Evolutionary conservation across 805 yeast species (phyloP).

Genomic region (Candida odintsovae): DNA sequence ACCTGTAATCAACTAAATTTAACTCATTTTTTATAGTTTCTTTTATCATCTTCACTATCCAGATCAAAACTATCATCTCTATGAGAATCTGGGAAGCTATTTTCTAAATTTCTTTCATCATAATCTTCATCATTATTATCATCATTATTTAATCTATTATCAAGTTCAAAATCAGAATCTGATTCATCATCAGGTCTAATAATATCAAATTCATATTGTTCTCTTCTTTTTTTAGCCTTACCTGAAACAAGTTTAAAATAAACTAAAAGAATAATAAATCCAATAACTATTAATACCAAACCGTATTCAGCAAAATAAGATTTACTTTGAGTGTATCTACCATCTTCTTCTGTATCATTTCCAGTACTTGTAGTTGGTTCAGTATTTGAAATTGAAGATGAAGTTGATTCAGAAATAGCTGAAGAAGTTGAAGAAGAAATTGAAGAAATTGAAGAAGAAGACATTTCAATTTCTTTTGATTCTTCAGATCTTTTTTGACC

Average conservation of each 20-base stretch:
- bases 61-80: constrained; percentile 19
- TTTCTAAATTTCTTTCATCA: constrained; percentile 2
- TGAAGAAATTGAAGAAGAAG: constrained; percentile 9
- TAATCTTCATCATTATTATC: background rate
- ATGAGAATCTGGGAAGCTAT: constrained; percentile 8
- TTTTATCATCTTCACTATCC: constrained; percentile 15
- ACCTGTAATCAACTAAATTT: background rate
- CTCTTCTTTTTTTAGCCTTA: constrained; percentile 35
- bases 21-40: background rate
- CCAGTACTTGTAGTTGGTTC: constrained; percentile 12
- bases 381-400: constrained; percentile 5
- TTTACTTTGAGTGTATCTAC: constrained; percentile 30
- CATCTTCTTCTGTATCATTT: constrained; percentile 27
- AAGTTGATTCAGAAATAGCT: background rate
- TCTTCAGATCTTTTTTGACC: constrained; percentile 64
- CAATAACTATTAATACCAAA: constrained; percentile 51
- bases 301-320: constrained; percentile 57
- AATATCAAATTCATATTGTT: constrained; percentile 29
- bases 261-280: constrained; percentile 42
- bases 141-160: constrained; percentile 42
- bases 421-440: constrained; percentile 8
- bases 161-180: constrained; percentile 57
- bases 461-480: constrained; percentile 25
- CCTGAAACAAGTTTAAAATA: constrained; percentile 36
- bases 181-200: constrained; percentile 46